Evolutionary conservation across 2,329 filamentous ascomycete genomes (phyloP).

Genomic region (Aspergillus neotritici): DNA sequence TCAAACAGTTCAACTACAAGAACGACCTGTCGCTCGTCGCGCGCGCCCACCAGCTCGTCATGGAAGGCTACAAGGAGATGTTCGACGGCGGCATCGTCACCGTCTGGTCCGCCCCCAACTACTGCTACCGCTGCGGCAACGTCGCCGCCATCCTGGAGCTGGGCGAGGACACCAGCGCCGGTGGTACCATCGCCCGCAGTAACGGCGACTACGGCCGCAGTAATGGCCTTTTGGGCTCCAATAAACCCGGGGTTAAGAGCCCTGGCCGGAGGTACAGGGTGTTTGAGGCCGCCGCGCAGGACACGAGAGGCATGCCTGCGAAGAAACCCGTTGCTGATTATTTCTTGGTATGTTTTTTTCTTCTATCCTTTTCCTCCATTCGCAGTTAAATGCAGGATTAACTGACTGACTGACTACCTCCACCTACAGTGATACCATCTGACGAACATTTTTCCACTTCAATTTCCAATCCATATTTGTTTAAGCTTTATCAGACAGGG

Average conservation of each 20-base stretch:
- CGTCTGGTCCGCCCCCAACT: conserved; percentile 97
- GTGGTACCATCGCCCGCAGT: conserved; percentile 63
- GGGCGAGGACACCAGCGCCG: conserved; percentile 75
- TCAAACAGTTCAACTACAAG: conserved; percentile 89
- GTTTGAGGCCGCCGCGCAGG: conserved; percentile 94
- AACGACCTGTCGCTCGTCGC: conserved; percentile 92
- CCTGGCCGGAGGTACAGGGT: conserved; percentile 88
- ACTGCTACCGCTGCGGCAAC: conserved; percentile 94
- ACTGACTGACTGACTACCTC: too few relatives aligned
- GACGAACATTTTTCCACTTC: background rate
- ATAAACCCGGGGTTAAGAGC: conserved; percentile 50
- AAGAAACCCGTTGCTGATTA: conserved; percentile 98
- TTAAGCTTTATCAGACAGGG: too few relatives aligned
- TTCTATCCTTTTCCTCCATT: background rate
- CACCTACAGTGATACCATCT: conserved; percentile 4
- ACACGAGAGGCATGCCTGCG: conserved; percentile 93
- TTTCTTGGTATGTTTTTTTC: conserved; percentile 57
- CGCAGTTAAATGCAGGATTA: background rate
- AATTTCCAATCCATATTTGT: background rate
- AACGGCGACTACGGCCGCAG: conserved; percentile 42
- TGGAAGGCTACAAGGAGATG: conserved; percentile 99
- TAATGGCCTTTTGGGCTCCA: conserved; percentile 47
- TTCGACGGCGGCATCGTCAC: conserved; percentile 94
- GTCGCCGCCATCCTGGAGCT: conserved; percentile 92
- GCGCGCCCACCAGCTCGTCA: conserved; percentile 92